Evolutionary conservation across 495 filamentous ascomycete genomes (phyloP).

Genomic region (Aspergillus olivimuriae): DNA sequence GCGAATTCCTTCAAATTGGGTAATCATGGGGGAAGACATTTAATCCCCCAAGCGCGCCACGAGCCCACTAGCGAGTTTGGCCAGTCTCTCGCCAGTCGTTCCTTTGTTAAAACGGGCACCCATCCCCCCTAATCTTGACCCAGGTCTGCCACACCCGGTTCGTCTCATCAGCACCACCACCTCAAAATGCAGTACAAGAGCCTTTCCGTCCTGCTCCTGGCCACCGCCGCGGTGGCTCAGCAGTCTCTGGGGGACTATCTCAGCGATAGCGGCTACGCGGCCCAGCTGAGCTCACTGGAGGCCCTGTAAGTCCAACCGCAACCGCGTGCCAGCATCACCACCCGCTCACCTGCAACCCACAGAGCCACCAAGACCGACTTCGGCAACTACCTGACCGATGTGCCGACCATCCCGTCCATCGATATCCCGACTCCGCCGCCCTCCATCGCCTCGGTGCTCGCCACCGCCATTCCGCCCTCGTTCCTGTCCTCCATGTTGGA

Average conservation of each 20-base stretch:
- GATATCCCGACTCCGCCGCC: constrained; percentile 1
- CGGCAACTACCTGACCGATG: not conserved
- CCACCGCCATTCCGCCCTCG: constrained; percentile 12
- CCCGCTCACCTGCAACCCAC: not conserved
- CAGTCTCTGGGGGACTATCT: not conserved
- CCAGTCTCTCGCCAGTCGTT: too few species aligned
- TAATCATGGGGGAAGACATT: too few species aligned
- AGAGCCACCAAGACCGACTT: constrained; percentile 4
- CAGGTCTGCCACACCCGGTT: too few species aligned
- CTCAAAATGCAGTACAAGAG: constrained; percentile 16
- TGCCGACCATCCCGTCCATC: constrained; percentile 6
- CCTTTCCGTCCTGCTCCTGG: constrained; percentile 10
- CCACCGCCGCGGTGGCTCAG: constrained; percentile 9
- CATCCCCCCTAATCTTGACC: too few species aligned
- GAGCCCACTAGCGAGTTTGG: too few species aligned
- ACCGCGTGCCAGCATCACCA: not conserved
- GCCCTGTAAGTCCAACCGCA: not conserved
- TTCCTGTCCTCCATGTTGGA: constrained; percentile 2
- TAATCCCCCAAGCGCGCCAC: too few species aligned
- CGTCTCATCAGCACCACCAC: too few species aligned
- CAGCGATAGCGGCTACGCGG: not conserved
- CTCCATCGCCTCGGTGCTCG: constrained; percentile 14
- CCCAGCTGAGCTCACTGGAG: constrained; percentile 1
- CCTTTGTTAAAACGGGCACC: too few species aligned
- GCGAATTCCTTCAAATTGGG: too few species aligned